Evolutionary conservation across 257 asterid genomes (phyloP).

Genomic region (Solanum virginianum): DNA sequence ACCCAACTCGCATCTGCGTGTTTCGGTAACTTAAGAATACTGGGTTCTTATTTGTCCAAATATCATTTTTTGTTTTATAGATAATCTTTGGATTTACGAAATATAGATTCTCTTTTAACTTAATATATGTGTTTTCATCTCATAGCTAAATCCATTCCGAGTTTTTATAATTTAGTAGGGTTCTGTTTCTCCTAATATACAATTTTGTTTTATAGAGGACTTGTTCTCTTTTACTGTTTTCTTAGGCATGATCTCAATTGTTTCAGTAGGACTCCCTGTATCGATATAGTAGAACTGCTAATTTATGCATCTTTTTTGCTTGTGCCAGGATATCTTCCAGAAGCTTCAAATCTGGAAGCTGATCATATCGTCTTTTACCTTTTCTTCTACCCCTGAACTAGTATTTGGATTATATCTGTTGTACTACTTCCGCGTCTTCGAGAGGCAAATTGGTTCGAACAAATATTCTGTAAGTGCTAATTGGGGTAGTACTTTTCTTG

Average conservation of each 20-base stretch:
- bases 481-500: conserved; percentile 5
- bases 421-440: conserved; percentile 96
- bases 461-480: conserved; percentile 71
- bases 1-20: not conserved
- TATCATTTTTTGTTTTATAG: not conserved
- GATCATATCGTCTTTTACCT: conserved; percentile 72
- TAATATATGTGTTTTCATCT: not conserved
- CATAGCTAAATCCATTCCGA: not conserved
- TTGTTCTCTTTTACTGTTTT: not conserved
- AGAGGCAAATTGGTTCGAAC: conserved; percentile 97
- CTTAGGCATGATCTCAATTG: not conserved
- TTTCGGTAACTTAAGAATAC: not conserved
- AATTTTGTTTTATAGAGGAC: not conserved
- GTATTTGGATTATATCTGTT: conserved; percentile 80
- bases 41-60: not conserved
- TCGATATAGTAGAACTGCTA: not conserved
- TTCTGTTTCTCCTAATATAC: not conserved
- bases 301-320: conserved; percentile 4
- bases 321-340: conserved; percentile 80
- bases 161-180: not conserved
- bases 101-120: not conserved
- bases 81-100: not conserved
- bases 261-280: not conserved
- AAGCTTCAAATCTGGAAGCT: conserved; percentile 93
- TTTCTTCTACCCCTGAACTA: conserved; percentile 92